phyloP scores from a whole-genome alignment of 768 basidiomycete species.

The Naematelia encephala region DNA sequence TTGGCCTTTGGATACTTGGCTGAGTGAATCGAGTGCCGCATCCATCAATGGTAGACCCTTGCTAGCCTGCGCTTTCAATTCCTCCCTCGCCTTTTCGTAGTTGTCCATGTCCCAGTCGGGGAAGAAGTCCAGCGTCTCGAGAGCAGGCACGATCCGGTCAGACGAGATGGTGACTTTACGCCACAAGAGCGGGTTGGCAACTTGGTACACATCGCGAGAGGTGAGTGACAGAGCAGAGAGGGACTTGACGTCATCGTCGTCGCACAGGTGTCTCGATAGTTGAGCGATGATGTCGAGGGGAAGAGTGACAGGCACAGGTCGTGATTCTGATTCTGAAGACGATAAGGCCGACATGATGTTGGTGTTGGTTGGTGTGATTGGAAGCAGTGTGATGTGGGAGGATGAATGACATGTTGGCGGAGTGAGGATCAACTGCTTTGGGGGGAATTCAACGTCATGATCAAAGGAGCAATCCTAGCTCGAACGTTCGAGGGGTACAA shows the following conservation, averaged over 20 bases:
- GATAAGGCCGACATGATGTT: too few species aligned
- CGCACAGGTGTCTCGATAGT: slow-evolving; percentile 8
- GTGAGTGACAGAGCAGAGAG: not conserved
- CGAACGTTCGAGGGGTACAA: not conserved
- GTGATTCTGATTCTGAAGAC: too few species aligned
- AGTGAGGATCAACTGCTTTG: too few species aligned
- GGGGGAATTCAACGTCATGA: too few species aligned
- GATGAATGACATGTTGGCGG: not conserved
- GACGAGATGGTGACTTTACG: not conserved
- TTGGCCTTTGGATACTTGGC: not conserved
- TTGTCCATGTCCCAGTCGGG: not conserved
- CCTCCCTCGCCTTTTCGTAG: not conserved
- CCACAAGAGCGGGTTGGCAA: not conserved
- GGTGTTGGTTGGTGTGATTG: too few species aligned
- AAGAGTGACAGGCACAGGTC: too few species aligned
- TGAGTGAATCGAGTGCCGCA: not conserved
- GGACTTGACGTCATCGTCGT: not conserved
- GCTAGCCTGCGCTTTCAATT: not conserved
- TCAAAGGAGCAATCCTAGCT: not conserved
- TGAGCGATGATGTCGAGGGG: slow-evolving; percentile 17
- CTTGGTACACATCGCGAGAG: not conserved
- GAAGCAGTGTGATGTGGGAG: too few species aligned
- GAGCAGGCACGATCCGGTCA: not conserved
- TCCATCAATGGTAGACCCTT: not conserved
- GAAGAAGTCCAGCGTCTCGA: not conserved